Evolutionary conservation across 768 basidiomycete species (phyloP), one percentile per base, ranked within the genome.

Genomic region (Mycena leptocephala): DNA sequence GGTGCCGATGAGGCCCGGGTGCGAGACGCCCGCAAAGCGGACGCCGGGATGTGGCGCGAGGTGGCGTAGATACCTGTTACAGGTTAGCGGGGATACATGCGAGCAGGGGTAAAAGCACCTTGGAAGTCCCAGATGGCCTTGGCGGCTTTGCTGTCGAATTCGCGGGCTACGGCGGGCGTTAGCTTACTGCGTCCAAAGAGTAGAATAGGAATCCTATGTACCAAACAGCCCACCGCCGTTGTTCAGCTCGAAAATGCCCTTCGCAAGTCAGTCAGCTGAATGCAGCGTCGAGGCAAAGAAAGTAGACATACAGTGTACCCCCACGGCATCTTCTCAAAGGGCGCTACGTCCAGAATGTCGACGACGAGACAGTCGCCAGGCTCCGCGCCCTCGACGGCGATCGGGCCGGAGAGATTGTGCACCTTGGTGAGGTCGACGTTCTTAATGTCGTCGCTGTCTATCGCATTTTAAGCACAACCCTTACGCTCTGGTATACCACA

Each of bases 61-160:
- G 92, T 90, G 0, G 94, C 94, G 82, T 93, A 94, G 69, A 94
- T 86, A 46, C 93, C 93, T 92, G 22, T 5, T 10, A 11, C 43
- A 37, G 51, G 53, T 37, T 64, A 33, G 4, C 22, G 37, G n/a
- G 69, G 35, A 58, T 5, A 32, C 18, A 32, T 2, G 24, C 6
- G 58, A 18, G 71, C 3, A 64, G 51, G 39, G 39, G 28, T 20
- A 53, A 14, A 37, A 41, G 67, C 78, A 90, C 92, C 93, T 76
- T 94, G 87, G 76, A 95, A 89, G 82, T 95, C 95, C 95, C 95
- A 96, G 72, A 96, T 94, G 6, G 95, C 94, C 80, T 96, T 96
- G 68, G 91, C 90, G 0, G 94, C 94, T 79, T 86, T 90, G 80
- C 92, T 93, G 51, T 93, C 85, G 83, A 94, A 94, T 81, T 95